A percentile compares a stretch with the other conserved stretches of the same genome.
Evolutionary conservation across 2,329 filamentous ascomycete species (phyloP).

Genomic region (Aspergillus niger): DNA sequence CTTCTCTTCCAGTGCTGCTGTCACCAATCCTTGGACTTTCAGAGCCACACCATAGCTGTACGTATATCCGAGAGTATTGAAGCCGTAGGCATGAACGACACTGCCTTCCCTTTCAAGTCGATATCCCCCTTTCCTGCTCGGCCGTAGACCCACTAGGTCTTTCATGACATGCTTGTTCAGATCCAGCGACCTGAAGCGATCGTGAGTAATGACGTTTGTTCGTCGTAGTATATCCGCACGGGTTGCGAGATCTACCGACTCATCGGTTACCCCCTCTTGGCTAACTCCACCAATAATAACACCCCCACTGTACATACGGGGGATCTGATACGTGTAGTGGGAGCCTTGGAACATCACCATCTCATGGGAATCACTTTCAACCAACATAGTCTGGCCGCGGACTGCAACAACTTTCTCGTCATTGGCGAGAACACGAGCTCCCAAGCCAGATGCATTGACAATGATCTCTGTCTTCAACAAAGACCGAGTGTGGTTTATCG

Average conservation of each 20-base stretch:
- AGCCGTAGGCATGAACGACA: slow-evolving; percentile 25
- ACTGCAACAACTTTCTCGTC: slow-evolving; percentile 35
- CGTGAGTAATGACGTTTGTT: slow-evolving; percentile 7
- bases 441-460: slow-evolving; percentile 24
- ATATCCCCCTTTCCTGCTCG: slow-evolving; percentile 22
- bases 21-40: too few relatives aligned
- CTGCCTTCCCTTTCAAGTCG: slow-evolving; percentile 20
- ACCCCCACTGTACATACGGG: slow-evolving; percentile 21
- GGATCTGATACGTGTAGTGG: slow-evolving; percentile 27
- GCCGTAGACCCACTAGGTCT: slow-evolving; percentile 26
- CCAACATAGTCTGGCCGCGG: slow-evolving; percentile 29
- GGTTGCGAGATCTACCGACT: slow-evolving; percentile 8
- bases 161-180: slow-evolving; percentile 8
- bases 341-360: slow-evolving; percentile 24
- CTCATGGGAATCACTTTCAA: slow-evolving; percentile 20
- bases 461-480: slow-evolving; percentile 9
- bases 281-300: slow-evolving; percentile 23
- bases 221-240: slow-evolving; percentile 20
- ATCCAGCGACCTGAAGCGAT: slow-evolving; percentile 4
- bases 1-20: too few relatives aligned
- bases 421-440: slow-evolving; percentile 20
- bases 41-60: slow-evolving; percentile 16
- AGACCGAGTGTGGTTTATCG: slow-evolving; percentile 12
- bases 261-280: slow-evolving; percentile 17
- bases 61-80: slow-evolving; percentile 18